Evolutionary conservation across 2,329 filamentous ascomycete species (phyloP), one percentile per base, ranked within the genome.

Genomic region (Alternaria conjuncta): DNA sequence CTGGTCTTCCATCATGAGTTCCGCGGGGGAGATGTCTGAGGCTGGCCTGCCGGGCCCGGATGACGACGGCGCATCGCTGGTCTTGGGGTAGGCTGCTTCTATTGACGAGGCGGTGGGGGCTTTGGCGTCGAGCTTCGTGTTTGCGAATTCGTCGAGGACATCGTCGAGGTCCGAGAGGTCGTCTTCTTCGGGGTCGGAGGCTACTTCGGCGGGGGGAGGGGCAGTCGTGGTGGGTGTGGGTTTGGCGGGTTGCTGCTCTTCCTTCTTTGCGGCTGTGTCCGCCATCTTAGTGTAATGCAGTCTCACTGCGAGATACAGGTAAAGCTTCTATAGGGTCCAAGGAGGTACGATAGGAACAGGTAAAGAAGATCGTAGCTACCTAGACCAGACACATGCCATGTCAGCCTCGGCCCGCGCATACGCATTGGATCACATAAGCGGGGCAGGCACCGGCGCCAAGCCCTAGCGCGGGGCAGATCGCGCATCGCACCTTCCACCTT

Each of bases 121-220:
- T 77, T 84, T 86, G 71, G 81, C 75, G 69, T 87, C 83, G 62
- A 89, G 73, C 69, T 90, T 89, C 55, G 86, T 84, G 26, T 90
- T 82, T 45, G 90, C 90, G 82, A 99, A 99, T 68, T 97, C 92
- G 77, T 97, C 93, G 25, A 99, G 89, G 80, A 98, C 91, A 72
- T 98, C 95, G 81, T 99, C 96, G 47, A 99, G 84, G 75, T 98
- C 96, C 75, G 97, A 92, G 20, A 96, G 83, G 71, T 96, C 92
- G 80, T 96, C 96, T 80, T 97, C 94, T 69, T 98, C 95, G 7
- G 94, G 95, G 74, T 97, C 95, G 20, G 94, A 90, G 15, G 91
- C 89, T 70, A 78, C 75, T 46, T 81, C 80, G 44, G 58, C 30
- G 50, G 60, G 60, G 46, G 70, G 68, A 65, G 71, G 64, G 63